Conservation (phyloP, 2,329 filamentous ascomycete genomes). For the Penicillium sp. region DNA sequence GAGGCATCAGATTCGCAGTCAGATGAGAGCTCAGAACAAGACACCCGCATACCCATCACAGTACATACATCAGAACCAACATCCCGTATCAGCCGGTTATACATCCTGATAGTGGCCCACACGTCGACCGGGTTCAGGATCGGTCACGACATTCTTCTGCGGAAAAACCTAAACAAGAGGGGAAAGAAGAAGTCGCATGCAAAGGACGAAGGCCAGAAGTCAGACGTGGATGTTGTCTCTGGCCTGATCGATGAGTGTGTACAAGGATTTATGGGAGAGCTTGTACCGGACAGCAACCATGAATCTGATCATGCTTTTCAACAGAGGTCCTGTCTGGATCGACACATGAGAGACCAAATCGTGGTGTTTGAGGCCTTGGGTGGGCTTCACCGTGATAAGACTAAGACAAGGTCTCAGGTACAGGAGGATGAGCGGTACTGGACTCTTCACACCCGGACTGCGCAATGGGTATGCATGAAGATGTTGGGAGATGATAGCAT, state of each 20-base stretch:
- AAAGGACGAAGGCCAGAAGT: not conserved
- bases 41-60: constrained; percentile 18
- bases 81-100: constrained; percentile 44
- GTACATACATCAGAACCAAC: constrained; percentile 42
- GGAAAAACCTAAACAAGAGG: constrained; percentile 16
- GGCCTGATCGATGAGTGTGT: constrained; percentile 45
- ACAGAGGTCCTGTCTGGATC: constrained; percentile 48
- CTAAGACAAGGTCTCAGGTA: constrained; percentile 10
- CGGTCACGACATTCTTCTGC: constrained; percentile 50
- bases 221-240: constrained; percentile 23
- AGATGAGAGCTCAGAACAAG: not conserved
- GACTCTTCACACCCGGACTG: constrained; percentile 44
- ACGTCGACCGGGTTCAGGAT: constrained; percentile 47
- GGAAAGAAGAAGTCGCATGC: constrained; percentile 1
- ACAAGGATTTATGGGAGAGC: constrained; percentile 44
- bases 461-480: constrained; percentile 42
- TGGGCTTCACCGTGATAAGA: constrained; percentile 18
- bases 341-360: constrained; percentile 55
- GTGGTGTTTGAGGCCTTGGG: constrained; percentile 58
- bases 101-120: constrained; percentile 54
- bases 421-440: constrained; percentile 29
- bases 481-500: constrained; percentile 24
- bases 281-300: constrained; percentile 22
- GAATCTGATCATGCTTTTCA: not conserved
- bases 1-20: not conserved